Evolutionary conservation across 768 basidiomycete species (phyloP), one percentile per base, ranked within the genome.

Genomic region (Tulasnella sp.): DNA sequence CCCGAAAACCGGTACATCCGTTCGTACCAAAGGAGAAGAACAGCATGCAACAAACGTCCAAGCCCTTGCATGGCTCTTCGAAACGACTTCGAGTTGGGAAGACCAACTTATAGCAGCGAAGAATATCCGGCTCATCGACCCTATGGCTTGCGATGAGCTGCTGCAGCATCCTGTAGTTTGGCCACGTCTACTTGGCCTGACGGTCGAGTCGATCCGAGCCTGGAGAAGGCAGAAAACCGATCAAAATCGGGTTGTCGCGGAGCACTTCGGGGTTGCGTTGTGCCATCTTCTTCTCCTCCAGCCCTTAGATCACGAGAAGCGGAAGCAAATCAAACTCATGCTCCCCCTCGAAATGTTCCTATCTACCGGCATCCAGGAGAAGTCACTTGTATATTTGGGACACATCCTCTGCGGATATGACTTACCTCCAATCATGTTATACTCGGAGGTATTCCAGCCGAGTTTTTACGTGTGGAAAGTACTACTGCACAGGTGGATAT

Each of bases 361-460:
- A n/a, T 31, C 58, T 7, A 28, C 28, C 8, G n/a, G 2, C n/a
- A 2, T 1, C 11, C 6, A 2, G 31, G 31, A 46, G 46, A 46
- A 14, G 46, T 46, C 7, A 8, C 24, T 60, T 7, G 7, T 24
- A 7, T 1, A n/a, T n/a, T 14, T n/a, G 14, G 24, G n/a, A 1
- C 14, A 60, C 16, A 46, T 46, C 18, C 58, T 60, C 9, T 31
- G 58, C 9, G 58, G 58, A 24, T 60, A n/a, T 46, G 46, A 14
- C 46, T 3, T 14, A 18, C 18, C 16, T 11, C 14, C 18, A 1
- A 1, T 1, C 8, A 16, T 1, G 9, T 0, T 7, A n/a, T 14
- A 8, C 8, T 28, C 28, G 9, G 5, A 3, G 24, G 4, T 8
- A 28, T 8, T 8, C 6, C n/a, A n/a, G 31, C 28, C n/a, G n/a